Percentiles rank a stretch among this genome's conserved stretches.
Conservation (phyloP, 2,329 filamentous ascomycete genomes). For the Fusarium cyanostomum region DNA sequence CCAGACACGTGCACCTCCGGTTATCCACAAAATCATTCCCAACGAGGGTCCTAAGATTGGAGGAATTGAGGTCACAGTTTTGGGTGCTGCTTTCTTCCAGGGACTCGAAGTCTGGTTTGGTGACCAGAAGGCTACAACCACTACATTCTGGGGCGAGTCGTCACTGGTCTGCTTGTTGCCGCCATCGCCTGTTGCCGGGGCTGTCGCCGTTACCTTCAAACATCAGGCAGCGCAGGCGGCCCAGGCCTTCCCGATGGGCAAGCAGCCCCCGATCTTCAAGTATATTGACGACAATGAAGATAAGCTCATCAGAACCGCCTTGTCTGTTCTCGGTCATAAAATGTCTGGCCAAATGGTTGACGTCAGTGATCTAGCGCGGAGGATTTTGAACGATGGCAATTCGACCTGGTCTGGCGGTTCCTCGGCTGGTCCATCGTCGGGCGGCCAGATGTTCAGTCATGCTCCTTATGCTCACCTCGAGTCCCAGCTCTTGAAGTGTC, state of each 20-base stretch:
- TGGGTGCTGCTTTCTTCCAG: conserved; percentile 82
- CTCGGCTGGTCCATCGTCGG: conserved; percentile 52
- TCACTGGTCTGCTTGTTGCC: conserved; percentile 83
- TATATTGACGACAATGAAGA: conserved; percentile 79
- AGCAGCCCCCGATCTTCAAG: conserved; percentile 68
- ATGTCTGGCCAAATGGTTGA: conserved; percentile 71
- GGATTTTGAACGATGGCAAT: conserved; percentile 63
- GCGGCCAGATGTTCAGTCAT: conserved; percentile 56
- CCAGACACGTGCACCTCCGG: conserved; percentile 58
- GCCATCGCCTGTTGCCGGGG: conserved; percentile 72
- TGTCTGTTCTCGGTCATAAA: conserved; percentile 71
- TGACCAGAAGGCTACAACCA: conserved; percentile 69
- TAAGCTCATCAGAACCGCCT: conserved; percentile 72
- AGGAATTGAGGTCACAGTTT: conserved; percentile 85
- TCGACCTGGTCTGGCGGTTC: conserved; percentile 58
- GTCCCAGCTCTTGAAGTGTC: conserved; percentile 72
- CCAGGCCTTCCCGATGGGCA: conserved; percentile 49
- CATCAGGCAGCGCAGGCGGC: conserved; percentile 55
- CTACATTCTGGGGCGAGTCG: conserved; percentile 82
- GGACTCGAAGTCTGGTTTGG: conserved; percentile 88
- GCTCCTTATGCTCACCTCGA: conserved; percentile 66
- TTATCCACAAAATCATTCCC: conserved; percentile 86
- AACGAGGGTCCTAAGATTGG: conserved; percentile 82
- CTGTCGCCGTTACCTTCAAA: conserved; percentile 76
- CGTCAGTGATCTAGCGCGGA: conserved; percentile 68